phyloP scores from a whole-genome alignment of 371 early-diverging fungal genomes.

The Saksenaea oblongispora region DNA sequence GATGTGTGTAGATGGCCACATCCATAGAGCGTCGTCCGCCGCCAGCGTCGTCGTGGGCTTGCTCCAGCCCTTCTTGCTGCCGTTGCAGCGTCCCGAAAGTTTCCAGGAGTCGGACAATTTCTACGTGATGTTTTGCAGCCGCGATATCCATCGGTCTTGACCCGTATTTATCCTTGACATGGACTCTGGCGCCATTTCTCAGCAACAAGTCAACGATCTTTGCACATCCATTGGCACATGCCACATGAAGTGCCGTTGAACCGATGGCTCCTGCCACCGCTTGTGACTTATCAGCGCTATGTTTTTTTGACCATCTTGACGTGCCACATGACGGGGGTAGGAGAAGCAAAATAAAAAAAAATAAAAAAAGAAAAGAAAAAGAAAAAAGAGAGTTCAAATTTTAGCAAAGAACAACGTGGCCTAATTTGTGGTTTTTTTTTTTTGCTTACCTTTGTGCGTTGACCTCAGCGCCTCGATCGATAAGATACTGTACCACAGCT shows the following conservation, averaged over 20 bases:
- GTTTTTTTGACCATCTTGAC: constrained; percentile 34
- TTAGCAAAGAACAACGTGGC: constrained; percentile 6
- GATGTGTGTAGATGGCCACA: constrained; percentile 12
- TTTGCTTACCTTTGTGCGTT: constrained; percentile 58
- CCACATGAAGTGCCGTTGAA: constrained; percentile 76
- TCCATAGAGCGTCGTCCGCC: constrained; percentile 17
- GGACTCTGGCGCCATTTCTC: constrained; percentile 58
- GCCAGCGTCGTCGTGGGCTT: constrained; percentile 1
- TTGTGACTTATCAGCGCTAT: constrained; percentile 31
- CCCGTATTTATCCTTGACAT: constrained; percentile 68
- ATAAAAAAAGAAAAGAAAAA: constrained; percentile 4
- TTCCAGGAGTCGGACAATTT: constrained; percentile 47
- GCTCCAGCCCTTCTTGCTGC: neutral
- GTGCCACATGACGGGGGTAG: constrained; percentile 11
- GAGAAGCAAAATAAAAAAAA: constrained; percentile 4
- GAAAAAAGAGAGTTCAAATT: neutral
- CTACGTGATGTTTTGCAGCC: constrained; percentile 57
- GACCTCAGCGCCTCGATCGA: constrained; percentile 74
- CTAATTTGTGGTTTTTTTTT: neutral
- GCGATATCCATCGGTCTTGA: constrained; percentile 62
- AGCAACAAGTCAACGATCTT: constrained; percentile 63
- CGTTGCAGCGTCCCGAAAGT: constrained; percentile 6
- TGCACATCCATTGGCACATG: constrained; percentile 69
- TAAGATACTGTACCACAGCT: constrained; percentile 67
- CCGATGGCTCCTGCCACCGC: constrained; percentile 57